Evolutionary conservation across 2,329 filamentous ascomycete species (phyloP).

Genomic region (Beauveria scarabaeidicola): DNA sequence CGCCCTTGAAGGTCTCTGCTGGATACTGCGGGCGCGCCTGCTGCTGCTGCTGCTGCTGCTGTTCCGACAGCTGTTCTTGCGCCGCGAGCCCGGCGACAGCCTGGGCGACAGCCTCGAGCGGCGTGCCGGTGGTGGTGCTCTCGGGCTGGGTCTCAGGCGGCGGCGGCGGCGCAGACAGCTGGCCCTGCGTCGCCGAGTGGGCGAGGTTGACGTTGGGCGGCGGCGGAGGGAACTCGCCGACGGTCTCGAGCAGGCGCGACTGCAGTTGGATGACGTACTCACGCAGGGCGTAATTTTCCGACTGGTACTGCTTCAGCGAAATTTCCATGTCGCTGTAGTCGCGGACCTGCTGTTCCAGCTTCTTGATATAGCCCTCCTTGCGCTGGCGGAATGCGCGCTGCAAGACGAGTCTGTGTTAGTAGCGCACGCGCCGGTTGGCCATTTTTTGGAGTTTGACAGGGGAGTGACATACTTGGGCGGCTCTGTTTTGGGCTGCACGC

Average conservation of each 20-base stretch:
- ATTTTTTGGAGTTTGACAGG: neutral
- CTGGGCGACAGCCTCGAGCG: constrained; percentile 43
- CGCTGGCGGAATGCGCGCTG: constrained; percentile 94
- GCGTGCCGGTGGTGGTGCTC: constrained; percentile 25
- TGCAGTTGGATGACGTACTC: constrained; percentile 92
- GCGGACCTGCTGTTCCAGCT: constrained; percentile 87
- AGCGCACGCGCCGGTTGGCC: too few relatives aligned
- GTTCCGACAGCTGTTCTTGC: constrained; percentile 29
- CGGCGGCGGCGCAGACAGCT: constrained; percentile 12
- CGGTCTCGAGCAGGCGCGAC: constrained; percentile 71
- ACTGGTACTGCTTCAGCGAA: constrained; percentile 69
- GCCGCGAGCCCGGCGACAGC: constrained; percentile 37
- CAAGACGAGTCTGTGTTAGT: neutral
- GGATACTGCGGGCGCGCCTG: constrained; percentile 26
- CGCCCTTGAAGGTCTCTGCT: constrained; percentile 27
- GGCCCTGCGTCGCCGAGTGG: constrained; percentile 18
- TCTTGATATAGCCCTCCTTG: constrained; percentile 97
- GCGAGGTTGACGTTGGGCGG: constrained; percentile 59
- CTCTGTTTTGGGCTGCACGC: constrained; percentile 90
- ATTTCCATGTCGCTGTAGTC: constrained; percentile 69
- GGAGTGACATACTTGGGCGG: constrained; percentile 71
- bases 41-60: constrained; percentile 25
- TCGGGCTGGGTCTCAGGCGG: neutral
- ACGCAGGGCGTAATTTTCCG: constrained; percentile 81
- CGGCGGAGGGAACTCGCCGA: constrained; percentile 76